Evolutionary conservation across 2,329 filamentous ascomycete species (phyloP).

Genomic region (Shiraia bambusicola): DNA sequence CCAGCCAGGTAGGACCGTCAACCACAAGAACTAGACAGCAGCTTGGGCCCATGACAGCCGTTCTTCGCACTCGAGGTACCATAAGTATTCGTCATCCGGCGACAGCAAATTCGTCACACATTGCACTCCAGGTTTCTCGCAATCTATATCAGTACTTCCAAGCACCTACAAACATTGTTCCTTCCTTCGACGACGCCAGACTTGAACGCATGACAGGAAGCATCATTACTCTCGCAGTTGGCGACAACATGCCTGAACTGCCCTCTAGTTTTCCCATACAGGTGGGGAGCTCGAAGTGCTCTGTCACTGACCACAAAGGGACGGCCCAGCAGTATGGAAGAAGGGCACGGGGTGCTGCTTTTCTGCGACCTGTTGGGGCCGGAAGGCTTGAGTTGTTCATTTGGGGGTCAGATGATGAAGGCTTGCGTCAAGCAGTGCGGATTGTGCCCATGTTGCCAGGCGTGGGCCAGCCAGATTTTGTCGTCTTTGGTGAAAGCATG

Average conservation of each 20-base stretch:
- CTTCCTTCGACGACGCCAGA: not conserved
- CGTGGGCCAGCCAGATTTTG: constrained; percentile 59
- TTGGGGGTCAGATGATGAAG: constrained; percentile 55
- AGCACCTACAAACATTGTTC: constrained; percentile 52
- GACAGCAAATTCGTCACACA: constrained; percentile 26
- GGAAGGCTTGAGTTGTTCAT: constrained; percentile 57
- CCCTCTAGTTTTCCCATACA: constrained; percentile 36
- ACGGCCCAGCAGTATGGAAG: constrained; percentile 25
- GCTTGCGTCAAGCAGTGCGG: constrained; percentile 53
- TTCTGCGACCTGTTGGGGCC: constrained; percentile 51
- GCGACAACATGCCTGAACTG: constrained; percentile 22
- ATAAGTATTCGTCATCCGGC: constrained; percentile 48
- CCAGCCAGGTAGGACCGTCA: not conserved
- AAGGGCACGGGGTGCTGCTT: constrained; percentile 52
- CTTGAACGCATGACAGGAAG: constrained; percentile 43
- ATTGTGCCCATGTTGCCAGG: constrained; percentile 59
- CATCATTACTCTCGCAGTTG: constrained; percentile 46
- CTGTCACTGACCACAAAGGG: constrained; percentile 25
- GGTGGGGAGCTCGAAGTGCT: constrained; percentile 16
- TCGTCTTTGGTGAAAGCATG: constrained; percentile 51
- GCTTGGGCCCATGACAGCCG: constrained; percentile 55
- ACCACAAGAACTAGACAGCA: constrained; percentile 49
- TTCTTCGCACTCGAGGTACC: constrained; percentile 51
- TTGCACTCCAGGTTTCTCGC: constrained; percentile 57
- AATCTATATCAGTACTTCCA: constrained; percentile 61